Evolutionary conservation across 306 rosid genomes (phyloP).

Genomic region (Sesbania bispinosa): DNA sequence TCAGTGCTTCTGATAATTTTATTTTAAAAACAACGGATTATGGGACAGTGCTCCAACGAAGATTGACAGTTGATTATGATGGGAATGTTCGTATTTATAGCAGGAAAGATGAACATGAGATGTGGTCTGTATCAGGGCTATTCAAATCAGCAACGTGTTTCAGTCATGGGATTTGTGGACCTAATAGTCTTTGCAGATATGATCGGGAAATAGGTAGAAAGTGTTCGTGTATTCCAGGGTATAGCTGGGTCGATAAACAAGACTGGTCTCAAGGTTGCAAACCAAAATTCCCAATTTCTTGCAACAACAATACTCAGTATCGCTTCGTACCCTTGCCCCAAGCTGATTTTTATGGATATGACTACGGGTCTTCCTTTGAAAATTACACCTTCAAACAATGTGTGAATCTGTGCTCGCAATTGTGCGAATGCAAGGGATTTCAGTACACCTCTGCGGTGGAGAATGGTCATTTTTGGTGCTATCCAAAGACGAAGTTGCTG

Average conservation of each 20-base stretch:
- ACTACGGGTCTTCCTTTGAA: not conserved
- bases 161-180: conserved; percentile 28
- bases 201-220: not conserved
- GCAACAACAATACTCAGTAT: not conserved
- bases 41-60: not conserved
- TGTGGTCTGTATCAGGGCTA: not conserved
- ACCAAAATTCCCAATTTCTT: conserved; percentile 17
- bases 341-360: conserved; percentile 10
- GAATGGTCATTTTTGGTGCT: too few species aligned
- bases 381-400: conserved; percentile 8
- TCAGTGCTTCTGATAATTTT: conserved; percentile 1
- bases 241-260: not conserved
- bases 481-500: conserved; percentile 3
- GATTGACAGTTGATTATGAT: conserved; percentile 16
- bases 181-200: not conserved
- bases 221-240: conserved; percentile 19
- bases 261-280: conserved; percentile 24
- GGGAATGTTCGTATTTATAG: conserved; percentile 6
- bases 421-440: conserved; percentile 11
- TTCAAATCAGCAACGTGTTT: not conserved
- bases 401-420: not conserved
- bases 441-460: not conserved
- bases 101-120: not conserved
- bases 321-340: not conserved
- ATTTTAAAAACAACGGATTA: not conserved